These are phyloP conservation scores for Teratosphaeria viscida DNA, from an alignment of 2,329 filamentous ascomycete genomes.

Conservation along the genomic window DNA sequence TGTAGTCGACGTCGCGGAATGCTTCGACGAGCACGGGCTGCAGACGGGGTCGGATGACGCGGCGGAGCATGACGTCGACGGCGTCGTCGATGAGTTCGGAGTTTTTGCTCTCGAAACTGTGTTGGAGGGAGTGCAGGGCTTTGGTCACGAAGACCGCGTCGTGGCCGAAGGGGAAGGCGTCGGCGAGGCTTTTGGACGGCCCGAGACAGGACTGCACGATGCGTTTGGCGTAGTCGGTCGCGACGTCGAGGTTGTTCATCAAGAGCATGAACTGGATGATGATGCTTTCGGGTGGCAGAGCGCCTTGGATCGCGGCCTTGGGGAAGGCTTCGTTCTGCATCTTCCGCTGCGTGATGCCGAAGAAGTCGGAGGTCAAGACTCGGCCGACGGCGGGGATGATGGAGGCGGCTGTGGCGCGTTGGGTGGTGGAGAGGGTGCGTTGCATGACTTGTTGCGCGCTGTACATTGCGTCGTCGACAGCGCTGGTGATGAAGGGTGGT, in stretches of 20 bases:
- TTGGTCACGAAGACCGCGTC: conserved; percentile 61
- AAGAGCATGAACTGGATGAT: conserved; percentile 84
- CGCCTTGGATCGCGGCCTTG: conserved; percentile 64
- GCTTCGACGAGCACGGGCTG: conserved; percentile 76
- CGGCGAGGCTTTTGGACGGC: background rate
- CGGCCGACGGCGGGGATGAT: conserved; percentile 70
- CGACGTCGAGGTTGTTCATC: conserved; percentile 90
- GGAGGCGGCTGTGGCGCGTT: conserved; percentile 64
- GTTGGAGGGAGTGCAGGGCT: conserved; percentile 57
- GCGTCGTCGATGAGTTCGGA: conserved; percentile 75
- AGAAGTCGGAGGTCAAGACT: conserved; percentile 78
- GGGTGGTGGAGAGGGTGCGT: conserved; percentile 75
- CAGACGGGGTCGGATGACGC: conserved; percentile 75
- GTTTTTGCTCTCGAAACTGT: conserved; percentile 65
- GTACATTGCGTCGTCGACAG: conserved; percentile 98
- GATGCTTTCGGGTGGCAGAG: conserved; percentile 75
- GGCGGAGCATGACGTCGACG: conserved; percentile 73
- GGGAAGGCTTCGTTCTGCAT: conserved; percentile 96
- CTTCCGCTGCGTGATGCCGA: conserved; percentile 93
- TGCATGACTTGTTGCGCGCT: conserved; percentile 89
- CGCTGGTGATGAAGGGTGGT: conserved; percentile 83
- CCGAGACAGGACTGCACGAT: conserved; percentile 64
- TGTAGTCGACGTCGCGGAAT: conserved; percentile 87
- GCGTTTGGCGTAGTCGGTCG: conserved; percentile 79
- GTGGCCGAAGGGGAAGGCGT: conserved; percentile 63